Evolutionary conservation across 768 basidiomycete genomes (phyloP), one percentile per base, ranked within the genome.

Genomic region (Mycena chlorophos): DNA sequence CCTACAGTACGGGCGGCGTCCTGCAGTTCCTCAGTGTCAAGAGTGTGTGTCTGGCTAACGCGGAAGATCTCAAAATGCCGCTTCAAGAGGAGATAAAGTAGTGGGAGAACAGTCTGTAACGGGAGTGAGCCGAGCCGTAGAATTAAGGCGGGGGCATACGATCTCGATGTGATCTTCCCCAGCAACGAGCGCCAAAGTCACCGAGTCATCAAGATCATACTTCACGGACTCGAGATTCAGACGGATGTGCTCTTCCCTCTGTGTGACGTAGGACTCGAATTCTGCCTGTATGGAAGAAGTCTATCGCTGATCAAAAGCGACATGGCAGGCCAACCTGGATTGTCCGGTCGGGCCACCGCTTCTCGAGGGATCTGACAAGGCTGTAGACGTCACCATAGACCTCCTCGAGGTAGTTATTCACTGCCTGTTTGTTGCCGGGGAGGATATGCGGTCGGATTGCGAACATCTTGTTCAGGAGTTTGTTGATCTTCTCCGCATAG

Each of bases 131-230:
- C 8, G 8, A 8, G 31, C 17, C 17, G 31, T 8, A 34, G 31
- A 34, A n/a, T n/a, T n/a, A n/a, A n/a, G n/a, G n/a, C n/a, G n/a
- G n/a, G n/a, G n/a, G n/a, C n/a, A n/a, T n/a, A n/a, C n/a, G n/a
- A n/a, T n/a, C n/a, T 60, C 58, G 4, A 60, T 60, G 14, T 54
- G 51, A 23, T 54, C 58, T 34, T 39, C 38, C 4, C 56, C 58
- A 38, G 54, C 55, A 5, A 60, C 31, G 4, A 60, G 39, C 22
- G 20, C 23, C 12, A 60, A 28, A 3, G 58, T 60, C 16, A 39
- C 54, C 2, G 28, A 5, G 5, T 31, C 38, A 26, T 60, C 58
- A 16, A 60, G 55, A 19, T 55, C 54, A 28, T 52, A 60, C 6
- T 52, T 22, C 10, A 55, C 46, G 3, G 58, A 45, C 20, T 60